Evolutionary conservation across 257 asterid genomes (phyloP).

Genomic region (Solanum medicagineum): DNA sequence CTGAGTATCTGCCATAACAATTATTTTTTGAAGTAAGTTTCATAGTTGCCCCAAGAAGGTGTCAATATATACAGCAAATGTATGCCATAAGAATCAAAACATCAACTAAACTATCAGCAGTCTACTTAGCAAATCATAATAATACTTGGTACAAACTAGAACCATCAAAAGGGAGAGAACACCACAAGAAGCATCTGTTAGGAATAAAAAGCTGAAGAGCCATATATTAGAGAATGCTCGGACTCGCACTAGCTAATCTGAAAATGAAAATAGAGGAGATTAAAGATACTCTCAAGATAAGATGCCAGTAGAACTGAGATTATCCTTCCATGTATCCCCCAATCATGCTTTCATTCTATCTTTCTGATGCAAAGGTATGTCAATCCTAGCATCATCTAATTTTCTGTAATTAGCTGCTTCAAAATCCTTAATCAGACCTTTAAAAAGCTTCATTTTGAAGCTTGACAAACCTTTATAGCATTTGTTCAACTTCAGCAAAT

Average conservation of each 20-base stretch:
- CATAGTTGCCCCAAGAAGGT: not conserved
- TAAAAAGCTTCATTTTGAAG: not conserved
- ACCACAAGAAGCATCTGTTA: not conserved
- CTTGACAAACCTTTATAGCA: not conserved
- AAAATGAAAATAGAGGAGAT: not conserved
- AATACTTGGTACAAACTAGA: not conserved
- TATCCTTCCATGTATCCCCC: not conserved
- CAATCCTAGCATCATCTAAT: not conserved
- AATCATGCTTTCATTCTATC: not conserved
- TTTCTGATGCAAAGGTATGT: not conserved
- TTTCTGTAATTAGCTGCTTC: not conserved
- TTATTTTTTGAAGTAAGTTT: not conserved
- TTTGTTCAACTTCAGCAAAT: not conserved
- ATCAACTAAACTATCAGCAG: not conserved
- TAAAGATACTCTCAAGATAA: not conserved
- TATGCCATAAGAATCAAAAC: not conserved
- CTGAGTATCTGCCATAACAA: constrained; percentile 37
- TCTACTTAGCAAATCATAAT: not conserved
- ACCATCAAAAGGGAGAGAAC: not conserved
- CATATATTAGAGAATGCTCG: not conserved
- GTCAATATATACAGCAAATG: not conserved
- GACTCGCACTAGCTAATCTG: not conserved
- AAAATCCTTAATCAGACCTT: not conserved
- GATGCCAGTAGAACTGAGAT: not conserved
- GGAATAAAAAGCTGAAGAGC: not conserved